Evolutionary conservation across 257 asterid genomes (phyloP).

Genomic region (Nicotiana noctiflora): DNA sequence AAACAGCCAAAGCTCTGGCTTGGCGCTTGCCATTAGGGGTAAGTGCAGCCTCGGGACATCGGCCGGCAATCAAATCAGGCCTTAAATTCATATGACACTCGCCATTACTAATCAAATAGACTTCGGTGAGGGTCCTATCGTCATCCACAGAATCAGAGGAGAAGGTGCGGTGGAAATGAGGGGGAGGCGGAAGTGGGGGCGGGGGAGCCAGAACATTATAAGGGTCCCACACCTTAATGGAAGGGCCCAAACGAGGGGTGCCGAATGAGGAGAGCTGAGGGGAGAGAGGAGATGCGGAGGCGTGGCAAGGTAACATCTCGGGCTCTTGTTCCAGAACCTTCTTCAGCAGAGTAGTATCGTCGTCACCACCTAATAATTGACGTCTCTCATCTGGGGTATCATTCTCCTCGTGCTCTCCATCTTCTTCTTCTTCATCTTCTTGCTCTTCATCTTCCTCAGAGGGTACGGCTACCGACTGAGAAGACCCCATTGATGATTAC

Average conservation of each 20-base stretch:
- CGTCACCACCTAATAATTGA: slow-evolving; percentile 28
- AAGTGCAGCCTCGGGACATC: slow-evolving; percentile 82
- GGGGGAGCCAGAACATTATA: slow-evolving; percentile 87
- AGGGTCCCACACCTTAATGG: slow-evolving; percentile 97
- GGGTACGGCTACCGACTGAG: slow-evolving; percentile 59
- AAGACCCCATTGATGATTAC: slow-evolving; percentile 51
- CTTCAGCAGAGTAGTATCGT: slow-evolving; percentile 31
- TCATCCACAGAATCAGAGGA: slow-evolving; percentile 28
- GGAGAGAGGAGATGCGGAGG: slow-evolving; percentile 93
- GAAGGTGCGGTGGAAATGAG: slow-evolving; percentile 43
- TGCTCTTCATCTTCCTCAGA: slow-evolving; percentile 44
- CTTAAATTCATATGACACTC: slow-evolving; percentile 88
- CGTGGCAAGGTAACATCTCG: slow-evolving; percentile 94
- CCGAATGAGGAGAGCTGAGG: slow-evolving; percentile 89
- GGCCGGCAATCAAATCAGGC: slow-evolving; percentile 87
- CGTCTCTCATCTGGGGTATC: slow-evolving; percentile 31
- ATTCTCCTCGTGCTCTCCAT: slow-evolving; percentile 27
- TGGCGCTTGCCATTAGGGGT: slow-evolving; percentile 97
- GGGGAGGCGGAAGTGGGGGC: slow-evolving; percentile 36
- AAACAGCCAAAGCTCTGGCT: slow-evolving; percentile 84
- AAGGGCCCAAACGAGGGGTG: slow-evolving; percentile 76
- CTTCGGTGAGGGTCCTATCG: slow-evolving; percentile 56
- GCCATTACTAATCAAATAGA: slow-evolving; percentile 75
- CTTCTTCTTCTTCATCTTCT: slow-evolving; percentile 30
- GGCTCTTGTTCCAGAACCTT: slow-evolving; percentile 90